Percentiles rank a stretch among this genome's conserved stretches.
Conservation (phyloP, 805 yeast genomes). For the Cyberlindnera japonica region DNA sequence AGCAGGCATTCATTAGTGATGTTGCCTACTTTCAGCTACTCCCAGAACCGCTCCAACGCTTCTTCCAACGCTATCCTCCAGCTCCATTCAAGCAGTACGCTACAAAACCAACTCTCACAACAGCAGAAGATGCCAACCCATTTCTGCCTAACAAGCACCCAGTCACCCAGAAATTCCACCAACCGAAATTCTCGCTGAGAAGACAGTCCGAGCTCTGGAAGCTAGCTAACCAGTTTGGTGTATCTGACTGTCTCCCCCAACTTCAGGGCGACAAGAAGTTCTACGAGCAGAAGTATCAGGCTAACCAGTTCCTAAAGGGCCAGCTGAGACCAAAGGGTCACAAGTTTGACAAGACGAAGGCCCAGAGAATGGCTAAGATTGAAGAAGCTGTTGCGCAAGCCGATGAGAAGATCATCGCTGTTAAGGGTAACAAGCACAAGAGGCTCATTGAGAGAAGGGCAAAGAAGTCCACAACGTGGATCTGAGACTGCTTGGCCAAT, state of each 20-base stretch:
- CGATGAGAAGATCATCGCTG: constrained; percentile 63
- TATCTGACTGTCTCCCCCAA: constrained; percentile 71
- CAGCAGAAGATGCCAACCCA: constrained; percentile 76
- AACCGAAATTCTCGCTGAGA: constrained; percentile 74
- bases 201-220: constrained; percentile 82
- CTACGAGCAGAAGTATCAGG: constrained; percentile 71
- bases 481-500: no score
- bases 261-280: constrained; percentile 49
- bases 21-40: constrained; percentile 47
- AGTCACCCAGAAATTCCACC: constrained; percentile 70
- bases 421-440: constrained; percentile 27
- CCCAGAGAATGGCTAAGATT: constrained; percentile 56
- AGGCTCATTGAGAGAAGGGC: constrained; percentile 26
- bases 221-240: constrained; percentile 77
- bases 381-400: constrained; percentile 60
- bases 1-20: constrained; percentile 30
- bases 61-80: constrained; percentile 84
- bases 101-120: constrained; percentile 57
- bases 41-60: constrained; percentile 65
- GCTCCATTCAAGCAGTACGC: constrained; percentile 69
- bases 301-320: constrained; percentile 71
- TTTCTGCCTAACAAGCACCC: constrained; percentile 84
- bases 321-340: constrained; percentile 75
- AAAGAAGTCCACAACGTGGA: constrained; percentile 24
- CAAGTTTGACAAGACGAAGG: constrained; percentile 69